These are phyloP conservation scores for Panaeolus cyanescens DNA, from an alignment of 768 basidiomycete genomes.

Conservation along the genomic window DNA sequence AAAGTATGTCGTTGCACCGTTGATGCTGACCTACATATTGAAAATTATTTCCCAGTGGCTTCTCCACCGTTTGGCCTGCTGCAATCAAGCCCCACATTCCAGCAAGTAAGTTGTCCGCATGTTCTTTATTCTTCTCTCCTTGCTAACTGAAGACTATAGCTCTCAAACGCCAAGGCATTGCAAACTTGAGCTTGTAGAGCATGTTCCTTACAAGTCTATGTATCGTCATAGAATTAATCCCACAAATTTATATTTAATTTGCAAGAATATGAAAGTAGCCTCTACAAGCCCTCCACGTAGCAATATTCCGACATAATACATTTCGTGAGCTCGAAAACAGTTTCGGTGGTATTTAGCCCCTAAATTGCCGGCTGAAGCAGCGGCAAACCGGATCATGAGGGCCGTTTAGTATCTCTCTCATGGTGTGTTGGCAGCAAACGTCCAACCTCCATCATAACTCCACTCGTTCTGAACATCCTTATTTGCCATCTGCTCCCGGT, in stretches of 20 bases:
- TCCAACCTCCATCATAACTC: neutral
- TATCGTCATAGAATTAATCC: no score
- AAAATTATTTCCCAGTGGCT: slow-evolving; percentile 25
- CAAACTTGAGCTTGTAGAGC: neutral
- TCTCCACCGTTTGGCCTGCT: slow-evolving; percentile 37
- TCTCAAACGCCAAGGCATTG: slow-evolving; percentile 19
- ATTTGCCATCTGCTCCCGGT: neutral
- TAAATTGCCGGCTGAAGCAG: neutral
- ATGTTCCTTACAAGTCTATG: neutral
- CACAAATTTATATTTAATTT: no score
- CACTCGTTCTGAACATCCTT: neutral
- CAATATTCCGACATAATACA: no score
- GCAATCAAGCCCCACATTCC: slow-evolving; percentile 41
- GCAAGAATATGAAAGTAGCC: no score
- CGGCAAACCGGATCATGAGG: neutral
- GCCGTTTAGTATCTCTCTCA: neutral
- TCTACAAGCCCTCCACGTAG: no score
- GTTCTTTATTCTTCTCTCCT: neutral
- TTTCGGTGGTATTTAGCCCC: no score
- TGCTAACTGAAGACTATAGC: slow-evolving; percentile 1
- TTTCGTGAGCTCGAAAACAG: no score
- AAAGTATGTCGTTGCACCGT: slow-evolving; percentile 25
- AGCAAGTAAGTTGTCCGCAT: neutral
- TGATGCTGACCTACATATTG: neutral
- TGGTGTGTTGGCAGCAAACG: neutral